Base-by-base conservation (phyloP, 768 basidiomycete genomes). In the Termitomyces titanicus region DNA sequence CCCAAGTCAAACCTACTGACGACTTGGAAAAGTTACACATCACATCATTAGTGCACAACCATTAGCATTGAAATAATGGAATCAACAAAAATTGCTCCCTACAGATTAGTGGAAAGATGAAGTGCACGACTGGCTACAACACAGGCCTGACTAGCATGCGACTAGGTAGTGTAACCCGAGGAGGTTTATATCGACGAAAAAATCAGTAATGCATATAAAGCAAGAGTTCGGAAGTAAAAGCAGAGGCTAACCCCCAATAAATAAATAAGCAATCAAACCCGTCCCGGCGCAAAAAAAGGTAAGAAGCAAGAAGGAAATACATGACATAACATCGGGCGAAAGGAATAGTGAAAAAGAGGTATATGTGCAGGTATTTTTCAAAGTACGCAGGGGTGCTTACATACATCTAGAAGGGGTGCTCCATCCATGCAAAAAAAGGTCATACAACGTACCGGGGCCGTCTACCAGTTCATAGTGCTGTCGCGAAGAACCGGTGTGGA, bases 401-500 rank as follows among this genome's bases (percentile, higher is more conserved):
- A 48, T 29, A 35, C 13, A 40, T 17, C n/a, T 17, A 24, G n/a
- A n/a, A n/a, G 37, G 34, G 25, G 12, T 12, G 17, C 39, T 47
- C 33, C 49, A 34, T 27, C 48, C 39, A 22, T 37, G 22, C 47
- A 24, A 48, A 25, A 31, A 31, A 35, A 9, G 5, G 17, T 48
- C 34, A 48, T 48, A 24, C 24, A 48, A n/a, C 17, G 24, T 25
- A 9, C 24, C 34, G 3, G 22, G 24, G 4, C 12, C 34, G 8
- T 56, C 56, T 75, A 93, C 89, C 90, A 93, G 68, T 91, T 89
- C 83, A 92, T 83, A 61, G 84, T 92, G 70, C 86, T 93, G 72
- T 90, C 87, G 65, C 81, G 75, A 70, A 94, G 66, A 57, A 92
- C 80, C 20, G 92, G 91, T 48, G 88, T 81, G 3, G 85, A 87